Evolutionary conservation across 208 protist species (phyloP), one percentile per base, ranked within the genome.

Genomic region (Porcisia hertigi): DNA sequence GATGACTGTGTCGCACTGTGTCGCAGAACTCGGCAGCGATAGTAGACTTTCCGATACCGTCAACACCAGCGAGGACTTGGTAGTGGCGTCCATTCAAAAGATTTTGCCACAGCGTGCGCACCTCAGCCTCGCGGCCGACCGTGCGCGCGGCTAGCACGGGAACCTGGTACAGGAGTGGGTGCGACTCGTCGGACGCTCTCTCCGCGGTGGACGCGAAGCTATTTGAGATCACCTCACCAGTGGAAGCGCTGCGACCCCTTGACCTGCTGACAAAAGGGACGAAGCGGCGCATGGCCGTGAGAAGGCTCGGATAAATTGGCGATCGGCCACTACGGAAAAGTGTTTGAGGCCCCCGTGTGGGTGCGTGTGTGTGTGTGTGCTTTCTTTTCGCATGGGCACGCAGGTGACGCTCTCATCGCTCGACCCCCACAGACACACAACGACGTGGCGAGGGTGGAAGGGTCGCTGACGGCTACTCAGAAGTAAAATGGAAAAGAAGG

Each of bases 11-110:
- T 18, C 85, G 76, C 41, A 84, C 91, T 1, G 86, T 77, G 41
- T 95, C 89, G 69, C 90, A 94, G 59, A 97, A 96, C 77, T 94
- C 91, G 0, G 89, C 92, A 2, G 90, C 92, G n/a, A 97, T 54
- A 1, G 92, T 89, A 0, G 93, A 96, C 78, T 97, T 97, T 39
- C 93, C 93, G 59, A 97, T 86, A 55, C 93, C 93, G 52, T 97
- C 92, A 55, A 90, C 84, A 34, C 91, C 93, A 23, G 71, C 58
- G 12, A 97, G 75, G n/a, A 87, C 76, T 73, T 97, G 93, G n/a
- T 81, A 67, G 41, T 83, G 91, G 1, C 86, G 86, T 1, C 92
- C 90, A 0, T 80, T 14, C 18, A 97, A 86, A n/a, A 96, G 66
- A 72, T 90, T 91, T 71, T 97, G 93, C 92, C 93, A 97, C 25